phyloP scores from a whole-genome alignment of 306 rosid genomes.

The Corylus avellana region DNA sequence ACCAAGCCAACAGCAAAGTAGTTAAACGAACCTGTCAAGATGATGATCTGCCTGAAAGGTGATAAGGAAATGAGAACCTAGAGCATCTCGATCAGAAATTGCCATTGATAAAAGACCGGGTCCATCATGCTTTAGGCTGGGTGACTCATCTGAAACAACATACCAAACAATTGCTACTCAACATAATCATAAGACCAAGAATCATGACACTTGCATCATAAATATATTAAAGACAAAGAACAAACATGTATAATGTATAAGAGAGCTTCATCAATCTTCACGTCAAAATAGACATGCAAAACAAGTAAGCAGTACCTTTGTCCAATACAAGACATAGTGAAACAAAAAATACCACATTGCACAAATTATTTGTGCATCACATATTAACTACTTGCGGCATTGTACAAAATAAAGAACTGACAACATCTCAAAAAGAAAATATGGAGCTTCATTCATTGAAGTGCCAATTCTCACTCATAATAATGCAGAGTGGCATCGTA shows the following conservation, averaged over 20 bases:
- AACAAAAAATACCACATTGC: neutral
- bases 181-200: neutral
- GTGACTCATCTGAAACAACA: slow-evolving; percentile 69
- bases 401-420: neutral
- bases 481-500: neutral
- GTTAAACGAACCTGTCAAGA: slow-evolving; percentile 74
- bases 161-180: slow-evolving; percentile 1
- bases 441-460: neutral
- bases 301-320: neutral
- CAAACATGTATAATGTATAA: neutral
- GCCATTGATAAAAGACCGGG: slow-evolving; percentile 85
- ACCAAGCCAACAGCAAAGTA: neutral
- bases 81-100: slow-evolving; percentile 66
- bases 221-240: neutral
- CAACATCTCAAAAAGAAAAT: neutral
- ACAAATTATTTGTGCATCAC: neutral
- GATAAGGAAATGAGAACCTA: slow-evolving; percentile 85
- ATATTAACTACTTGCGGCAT: neutral
- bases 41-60: slow-evolving; percentile 75
- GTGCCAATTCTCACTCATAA: neutral
- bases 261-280: neutral
- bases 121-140: slow-evolving; percentile 77
- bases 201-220: neutral
- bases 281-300: neutral
- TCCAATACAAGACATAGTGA: neutral